A percentile compares a stretch with the other conserved stretches of the same genome.
phyloP scores from a whole-genome alignment of 306 rosid species.

The Vicia sativa region DNA sequence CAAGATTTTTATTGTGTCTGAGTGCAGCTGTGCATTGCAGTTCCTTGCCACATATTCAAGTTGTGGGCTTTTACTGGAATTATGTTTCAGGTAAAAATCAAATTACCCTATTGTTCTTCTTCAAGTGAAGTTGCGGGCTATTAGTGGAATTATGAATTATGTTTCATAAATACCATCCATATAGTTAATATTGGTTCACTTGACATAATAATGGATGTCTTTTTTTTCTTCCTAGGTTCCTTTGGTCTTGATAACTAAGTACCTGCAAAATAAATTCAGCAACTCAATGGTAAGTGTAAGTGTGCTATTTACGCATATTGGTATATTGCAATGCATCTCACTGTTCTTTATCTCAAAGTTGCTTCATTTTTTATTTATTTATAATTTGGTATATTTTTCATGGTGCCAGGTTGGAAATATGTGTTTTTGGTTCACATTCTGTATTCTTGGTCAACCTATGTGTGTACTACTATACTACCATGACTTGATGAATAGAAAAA shows the following conservation, averaged over 20 bases:
- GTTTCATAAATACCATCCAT: constrained; percentile 40
- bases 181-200: constrained; percentile 23
- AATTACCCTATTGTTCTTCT: background rate
- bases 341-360: constrained; percentile 14
- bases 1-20: constrained; percentile 30
- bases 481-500: constrained; percentile 81
- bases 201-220: constrained; percentile 32
- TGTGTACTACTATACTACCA: constrained; percentile 87
- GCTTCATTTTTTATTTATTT: constrained; percentile 1
- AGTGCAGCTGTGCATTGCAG: constrained; percentile 89
- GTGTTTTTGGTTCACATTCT: constrained; percentile 88
- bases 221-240: constrained; percentile 60
- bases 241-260: constrained; percentile 76
- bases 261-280: constrained; percentile 73
- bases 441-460: constrained; percentile 98
- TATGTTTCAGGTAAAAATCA: constrained; percentile 75
- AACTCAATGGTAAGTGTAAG: constrained; percentile 88
- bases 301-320: constrained; percentile 32
- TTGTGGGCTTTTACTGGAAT: constrained; percentile 91
- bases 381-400: constrained; percentile 5
- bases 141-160: constrained; percentile 88
- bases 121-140: constrained; percentile 72
- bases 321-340: constrained; percentile 5
- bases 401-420: constrained; percentile 82
- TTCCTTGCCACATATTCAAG: constrained; percentile 96